phyloP scores from a whole-genome alignment of 1,284 basidiomycete genomes.

The Ceratobasidium sp. region DNA sequence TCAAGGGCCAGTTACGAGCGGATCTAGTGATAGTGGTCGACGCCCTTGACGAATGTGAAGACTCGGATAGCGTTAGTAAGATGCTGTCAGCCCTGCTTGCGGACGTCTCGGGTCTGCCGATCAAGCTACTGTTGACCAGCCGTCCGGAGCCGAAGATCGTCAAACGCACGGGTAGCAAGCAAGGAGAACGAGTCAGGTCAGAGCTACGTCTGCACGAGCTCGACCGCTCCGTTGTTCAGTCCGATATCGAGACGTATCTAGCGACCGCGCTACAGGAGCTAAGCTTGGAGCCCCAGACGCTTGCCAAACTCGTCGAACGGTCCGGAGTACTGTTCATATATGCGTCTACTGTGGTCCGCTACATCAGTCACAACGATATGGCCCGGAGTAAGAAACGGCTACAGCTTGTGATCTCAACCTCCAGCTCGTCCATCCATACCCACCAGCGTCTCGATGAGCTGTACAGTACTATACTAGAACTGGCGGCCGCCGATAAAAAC shows the following conservation, averaged over 20 bases:
- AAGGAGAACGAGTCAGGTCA: background rate
- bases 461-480: background rate
- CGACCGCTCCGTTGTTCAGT: background rate
- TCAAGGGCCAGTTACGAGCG: background rate
- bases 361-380: background rate
- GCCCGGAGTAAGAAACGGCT: background rate
- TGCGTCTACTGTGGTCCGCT: conserved; percentile 15
- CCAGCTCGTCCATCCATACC: background rate
- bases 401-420: background rate
- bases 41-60: conserved; percentile 32
- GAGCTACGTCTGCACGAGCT: conserved; percentile 8
- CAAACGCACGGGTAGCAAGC: background rate
- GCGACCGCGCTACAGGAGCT: background rate
- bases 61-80: background rate
- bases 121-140: conserved; percentile 5
- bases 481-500: background rate
- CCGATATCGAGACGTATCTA: conserved; percentile 17
- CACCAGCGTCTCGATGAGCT: background rate
- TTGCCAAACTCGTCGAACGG: background rate
- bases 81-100: background rate
- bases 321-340: conserved; percentile 30
- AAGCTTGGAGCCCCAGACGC: background rate
- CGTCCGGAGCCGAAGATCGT: conserved; percentile 14
- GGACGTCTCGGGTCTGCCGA: background rate
- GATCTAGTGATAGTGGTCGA: conserved; percentile 19